Base-by-base conservation (phyloP, 345 rosid species). In the Viola odorata region DNA sequence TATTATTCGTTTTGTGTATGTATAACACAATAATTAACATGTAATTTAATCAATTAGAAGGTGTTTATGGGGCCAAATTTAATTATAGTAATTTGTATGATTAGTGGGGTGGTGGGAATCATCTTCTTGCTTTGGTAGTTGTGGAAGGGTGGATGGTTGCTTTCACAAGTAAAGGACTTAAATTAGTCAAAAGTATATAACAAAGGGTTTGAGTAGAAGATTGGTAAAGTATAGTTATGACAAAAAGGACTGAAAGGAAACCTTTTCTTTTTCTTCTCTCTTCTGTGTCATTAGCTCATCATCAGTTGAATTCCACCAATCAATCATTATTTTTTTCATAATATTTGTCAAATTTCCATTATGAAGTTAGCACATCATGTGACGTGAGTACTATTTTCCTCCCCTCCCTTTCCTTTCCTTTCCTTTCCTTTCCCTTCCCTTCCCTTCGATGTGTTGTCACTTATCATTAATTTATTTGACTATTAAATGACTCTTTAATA, bases 181-280 rank as follows among this genome's bases (percentile, higher is more conserved):
- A 39, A 17, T 37, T 36, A 58, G 80, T 67, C 79, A 71, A 80
- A 69, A 68, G 57, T 12, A 4, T 44, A 23, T 55, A 62, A 16
- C 16, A 12, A n/a, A n/a, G 53, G 42, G 63, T 38, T 81, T 75
- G 89, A 87, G 91, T 81, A 75, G 80, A 76, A 64, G 81, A 58
- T 73, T 76, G 79, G 82, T 68, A 79, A 85, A 81, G 84, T 58
- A 67, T 73, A 65, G 62, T 53, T n/a, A n/a, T n/a, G 40, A 41
- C 53, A 71, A 57, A 59, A 23, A 42, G 57, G 52, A 41, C 55
- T 44, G 52, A 32, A 4, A 55, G 37, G 0, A 5, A 55, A 4
- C 15, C 6, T 4, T 3, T 37, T 0, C 38, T 55, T 5, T 6
- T 54, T 4, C 1, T 37, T 58, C 16, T 44, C 14, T 5, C 58